phyloP scores from a whole-genome alignment of 371 early-diverging fungal species.

The Cladochytrium tenue region DNA sequence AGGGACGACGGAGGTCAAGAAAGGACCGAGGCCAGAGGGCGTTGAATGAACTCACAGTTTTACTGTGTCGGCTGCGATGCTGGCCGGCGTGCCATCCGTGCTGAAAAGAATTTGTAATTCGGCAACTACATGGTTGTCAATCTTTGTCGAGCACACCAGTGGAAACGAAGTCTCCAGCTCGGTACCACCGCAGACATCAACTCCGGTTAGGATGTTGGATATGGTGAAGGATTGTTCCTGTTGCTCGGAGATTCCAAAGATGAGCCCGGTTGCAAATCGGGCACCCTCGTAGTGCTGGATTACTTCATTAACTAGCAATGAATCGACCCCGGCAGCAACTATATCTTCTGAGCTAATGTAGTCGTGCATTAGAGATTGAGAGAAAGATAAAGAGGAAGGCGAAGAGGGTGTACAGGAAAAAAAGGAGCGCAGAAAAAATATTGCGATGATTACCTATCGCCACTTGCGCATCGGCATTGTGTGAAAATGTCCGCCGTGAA shows the following conservation, averaged over 20 bases:
- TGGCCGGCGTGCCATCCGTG: slow-evolving; percentile 34
- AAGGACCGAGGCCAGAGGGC: too few relatives aligned
- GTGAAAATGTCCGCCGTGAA: slow-evolving; percentile 22
- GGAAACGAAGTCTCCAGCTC: slow-evolving; percentile 7
- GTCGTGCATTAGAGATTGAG: too few relatives aligned
- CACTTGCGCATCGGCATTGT: slow-evolving; percentile 22
- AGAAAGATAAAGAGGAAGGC: not conserved
- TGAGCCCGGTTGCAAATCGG: not conserved
- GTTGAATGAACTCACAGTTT: too few relatives aligned
- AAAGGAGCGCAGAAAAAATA: not conserved
- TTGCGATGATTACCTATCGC: not conserved
- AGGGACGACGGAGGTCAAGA: too few relatives aligned
- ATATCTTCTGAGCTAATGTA: not conserved
- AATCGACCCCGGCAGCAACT: slow-evolving; percentile 4
- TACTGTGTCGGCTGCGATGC: slow-evolving; percentile 21
- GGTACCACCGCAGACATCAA: slow-evolving; percentile 5
- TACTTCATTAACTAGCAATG: not conserved
- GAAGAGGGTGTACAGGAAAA: not conserved
- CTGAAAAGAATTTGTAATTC: slow-evolving; percentile 14
- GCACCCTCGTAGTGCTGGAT: not conserved
- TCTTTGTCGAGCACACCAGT: slow-evolving; percentile 18
- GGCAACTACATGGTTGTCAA: slow-evolving; percentile 14
- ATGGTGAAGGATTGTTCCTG: slow-evolving; percentile 2
- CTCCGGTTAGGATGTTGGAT: slow-evolving; percentile 6
- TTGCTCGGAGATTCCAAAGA: slow-evolving; percentile 1